Conservation (phyloP, 805 yeast species). For the Zygotorulaspora chibaensis region DNA sequence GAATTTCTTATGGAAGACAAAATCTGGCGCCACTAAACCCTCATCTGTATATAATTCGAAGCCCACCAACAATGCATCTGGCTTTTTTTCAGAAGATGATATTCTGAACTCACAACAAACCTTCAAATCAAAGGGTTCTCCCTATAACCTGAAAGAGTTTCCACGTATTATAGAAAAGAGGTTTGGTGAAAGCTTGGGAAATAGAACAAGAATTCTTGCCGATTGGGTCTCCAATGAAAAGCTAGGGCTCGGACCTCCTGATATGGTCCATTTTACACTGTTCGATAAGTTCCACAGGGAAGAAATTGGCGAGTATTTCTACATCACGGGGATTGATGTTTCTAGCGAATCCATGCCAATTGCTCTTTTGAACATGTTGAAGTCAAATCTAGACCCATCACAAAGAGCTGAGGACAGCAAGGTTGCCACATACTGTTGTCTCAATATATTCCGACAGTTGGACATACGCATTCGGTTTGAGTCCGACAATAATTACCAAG, state of each 20-base stretch:
- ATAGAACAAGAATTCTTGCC: conserved; percentile 22
- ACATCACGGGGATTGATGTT: conserved; percentile 44
- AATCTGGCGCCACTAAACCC: conserved; percentile 18
- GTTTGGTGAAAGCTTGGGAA: conserved; percentile 33
- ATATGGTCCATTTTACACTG: conserved; percentile 47
- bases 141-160: conserved; percentile 17
- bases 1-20: conserved; percentile 32
- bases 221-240: conserved; percentile 16
- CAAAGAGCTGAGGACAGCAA: conserved; percentile 21
- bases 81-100: conserved; percentile 16
- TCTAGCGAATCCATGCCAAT: conserved; percentile 45
- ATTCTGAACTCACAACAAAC: conserved; percentile 7
- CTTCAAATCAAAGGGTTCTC: conserved; percentile 3
- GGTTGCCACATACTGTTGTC: conserved; percentile 54
- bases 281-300: conserved; percentile 40
- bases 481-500: conserved; percentile 31
- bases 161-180: conserved; percentile 29
- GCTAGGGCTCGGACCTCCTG: conserved; percentile 69
- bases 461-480: conserved; percentile 67
- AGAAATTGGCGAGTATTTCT: conserved; percentile 50
- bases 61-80: conserved; percentile 12
- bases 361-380: conserved; percentile 43
- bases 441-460: conserved; percentile 66
- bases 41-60: conserved; percentile 34
- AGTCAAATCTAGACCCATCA: conserved; percentile 20